Evolutionary conservation across 2,329 filamentous ascomycete genomes (phyloP).

Genomic region (Verticillium dahliae): DNA sequence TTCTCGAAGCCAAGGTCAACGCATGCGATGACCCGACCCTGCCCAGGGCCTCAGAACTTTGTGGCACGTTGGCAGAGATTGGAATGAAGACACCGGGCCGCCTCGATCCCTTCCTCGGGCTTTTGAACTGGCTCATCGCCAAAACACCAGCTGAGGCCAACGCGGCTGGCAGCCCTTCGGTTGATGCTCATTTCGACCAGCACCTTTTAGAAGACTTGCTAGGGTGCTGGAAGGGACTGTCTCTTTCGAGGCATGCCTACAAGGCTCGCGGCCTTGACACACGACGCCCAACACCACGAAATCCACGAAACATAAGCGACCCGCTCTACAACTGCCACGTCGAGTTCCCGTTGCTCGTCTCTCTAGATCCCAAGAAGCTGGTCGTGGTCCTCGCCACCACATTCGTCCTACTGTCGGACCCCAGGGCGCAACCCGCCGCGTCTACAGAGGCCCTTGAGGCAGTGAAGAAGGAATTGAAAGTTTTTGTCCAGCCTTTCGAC

Average conservation of each 20-base stretch:
- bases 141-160: not conserved
- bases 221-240: slow-evolving; percentile 28
- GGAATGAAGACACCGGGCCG: not conserved
- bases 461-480: slow-evolving; percentile 3
- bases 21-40: not conserved
- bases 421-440: not conserved
- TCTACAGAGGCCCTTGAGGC: slow-evolving; percentile 1
- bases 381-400: slow-evolving; percentile 7
- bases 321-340: slow-evolving; percentile 20
- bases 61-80: slow-evolving; percentile 6
- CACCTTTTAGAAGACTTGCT: slow-evolving; percentile 19
- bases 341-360: not conserved
- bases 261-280: slow-evolving; percentile 1
- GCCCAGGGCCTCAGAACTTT: slow-evolving; percentile 4
- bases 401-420: slow-evolving; percentile 8
- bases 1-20: slow-evolving; percentile 4
- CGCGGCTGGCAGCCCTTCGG: not conserved
- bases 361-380: not conserved
- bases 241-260: slow-evolving; percentile 19
- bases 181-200: not conserved
- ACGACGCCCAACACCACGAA: not conserved
- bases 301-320: slow-evolving; percentile 6
- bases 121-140: slow-evolving; percentile 1
- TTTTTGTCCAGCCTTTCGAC: slow-evolving; percentile 8
- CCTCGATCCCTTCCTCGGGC: slow-evolving; percentile 2